Evolutionary conservation across 1,284 basidiomycete genomes (phyloP).

Genomic region (Trametes pubescens): DNA sequence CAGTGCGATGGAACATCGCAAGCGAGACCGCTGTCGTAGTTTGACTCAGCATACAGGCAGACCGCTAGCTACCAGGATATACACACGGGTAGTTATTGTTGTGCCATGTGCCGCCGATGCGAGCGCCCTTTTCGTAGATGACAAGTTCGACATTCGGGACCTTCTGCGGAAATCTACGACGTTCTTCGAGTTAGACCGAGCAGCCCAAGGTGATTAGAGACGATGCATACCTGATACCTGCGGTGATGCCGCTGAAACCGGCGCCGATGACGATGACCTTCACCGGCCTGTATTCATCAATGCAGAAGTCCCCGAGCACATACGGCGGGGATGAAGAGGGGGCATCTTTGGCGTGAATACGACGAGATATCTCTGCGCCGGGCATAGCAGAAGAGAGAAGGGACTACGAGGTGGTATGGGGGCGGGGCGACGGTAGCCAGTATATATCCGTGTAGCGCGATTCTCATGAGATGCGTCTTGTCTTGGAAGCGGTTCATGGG

Average conservation of each 20-base stretch:
- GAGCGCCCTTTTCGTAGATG: slow-evolving; percentile 67
- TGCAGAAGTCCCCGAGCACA: slow-evolving; percentile 43
- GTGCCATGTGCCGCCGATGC: slow-evolving; percentile 69
- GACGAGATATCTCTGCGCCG: slow-evolving; percentile 11
- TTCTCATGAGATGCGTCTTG: too few relatives aligned
- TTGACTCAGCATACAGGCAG: slow-evolving; percentile 15
- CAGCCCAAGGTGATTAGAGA: neutral
- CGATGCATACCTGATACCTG: slow-evolving; percentile 55
- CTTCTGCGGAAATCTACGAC: slow-evolving; percentile 57
- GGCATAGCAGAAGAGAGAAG: slow-evolving; percentile 4
- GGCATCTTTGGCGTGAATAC: neutral
- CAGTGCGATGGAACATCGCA: slow-evolving; percentile 66
- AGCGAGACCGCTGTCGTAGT: slow-evolving; percentile 52
- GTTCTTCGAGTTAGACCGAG: neutral
- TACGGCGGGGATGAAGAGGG: neutral
- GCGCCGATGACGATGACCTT: slow-evolving; percentile 61
- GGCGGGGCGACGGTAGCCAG: neutral
- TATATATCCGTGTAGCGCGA: neutral
- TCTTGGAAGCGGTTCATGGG: too few relatives aligned
- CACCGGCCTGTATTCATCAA: slow-evolving; percentile 58
- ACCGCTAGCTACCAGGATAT: slow-evolving; percentile 10
- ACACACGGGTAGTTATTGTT: slow-evolving; percentile 47
- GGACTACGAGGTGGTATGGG: neutral
- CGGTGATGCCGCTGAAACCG: slow-evolving; percentile 62
- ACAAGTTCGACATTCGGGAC: slow-evolving; percentile 61